Evolutionary conservation across 768 basidiomycete species (phyloP), one percentile per base, ranked within the genome.

Genomic region (Boletus pseudo-olivaceus): DNA sequence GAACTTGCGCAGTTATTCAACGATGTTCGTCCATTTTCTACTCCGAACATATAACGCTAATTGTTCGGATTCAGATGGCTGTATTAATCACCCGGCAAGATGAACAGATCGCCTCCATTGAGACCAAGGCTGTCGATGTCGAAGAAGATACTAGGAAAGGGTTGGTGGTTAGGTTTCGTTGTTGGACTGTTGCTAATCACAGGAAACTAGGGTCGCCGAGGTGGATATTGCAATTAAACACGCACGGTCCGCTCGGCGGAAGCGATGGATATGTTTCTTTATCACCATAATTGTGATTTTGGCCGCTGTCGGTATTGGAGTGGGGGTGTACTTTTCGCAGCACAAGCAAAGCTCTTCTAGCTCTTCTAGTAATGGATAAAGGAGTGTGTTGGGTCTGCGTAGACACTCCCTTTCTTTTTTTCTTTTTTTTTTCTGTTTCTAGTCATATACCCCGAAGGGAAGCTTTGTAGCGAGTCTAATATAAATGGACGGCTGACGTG

Each of bases 1-100:
- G 92, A 96, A 69, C 78, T 98, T 46, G 90, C 89, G 4, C 89
- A 92, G 65, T 72, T 98, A 62, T 93, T 95, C 73, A 82, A 78
- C 57, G 94, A 98, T 63, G 90, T 89, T 55, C 26, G 79, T 59
- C 19, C 20, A 14, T 9, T 10, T 34, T 47, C 38, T 47, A 29
- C 34, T 43, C 32, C 20, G 1, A 35, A 14, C 12, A 15, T 35
- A 23, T 42, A 23, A 7, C 43, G 47, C 47, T 54, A 38, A 59
- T 44, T 12, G 14, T 40, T 29, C 29, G 40, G 49, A 55, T 29
- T 1, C 50, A 92, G 88, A 90, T 94, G 90, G 83, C 83, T 32
- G 76, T 84, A 48, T 69, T 94, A 26, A 81, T 93, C 9, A 78
- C 83, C 41, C 85, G 91, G 71, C 92, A 97, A 67, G 85, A 95